Percentiles rank a stretch among this genome's conserved stretches.
Evolutionary conservation across 345 rosid genomes (phyloP).

Genomic region (Citrus australasica): DNA sequence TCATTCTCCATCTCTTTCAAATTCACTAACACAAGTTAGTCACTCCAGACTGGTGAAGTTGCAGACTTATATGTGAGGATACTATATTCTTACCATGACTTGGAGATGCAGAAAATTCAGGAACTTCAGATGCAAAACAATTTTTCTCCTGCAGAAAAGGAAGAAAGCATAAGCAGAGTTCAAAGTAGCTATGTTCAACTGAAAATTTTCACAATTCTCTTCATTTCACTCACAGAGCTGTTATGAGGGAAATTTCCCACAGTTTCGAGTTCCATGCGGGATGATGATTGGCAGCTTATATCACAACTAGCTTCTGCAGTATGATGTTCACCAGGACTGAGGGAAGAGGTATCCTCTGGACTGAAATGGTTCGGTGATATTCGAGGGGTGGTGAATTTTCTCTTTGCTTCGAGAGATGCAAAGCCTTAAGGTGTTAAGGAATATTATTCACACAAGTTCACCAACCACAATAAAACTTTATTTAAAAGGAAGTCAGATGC

Average conservation of each 20-base stretch:
- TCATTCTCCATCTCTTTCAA: conserved; percentile 19
- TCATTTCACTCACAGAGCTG: conserved; percentile 38
- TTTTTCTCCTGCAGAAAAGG: conserved; percentile 41
- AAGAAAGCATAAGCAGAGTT: conserved; percentile 7
- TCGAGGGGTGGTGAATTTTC: conserved; percentile 68
- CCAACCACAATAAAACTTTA: neutral
- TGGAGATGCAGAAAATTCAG: conserved; percentile 22
- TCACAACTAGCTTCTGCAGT: conserved; percentile 29
- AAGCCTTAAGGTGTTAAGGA: conserved; percentile 65
- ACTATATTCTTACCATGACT: conserved; percentile 32
- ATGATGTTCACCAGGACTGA: conserved; percentile 24
- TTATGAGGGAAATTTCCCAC: conserved; percentile 15
- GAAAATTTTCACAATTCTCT: neutral
- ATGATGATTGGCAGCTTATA: conserved; percentile 19
- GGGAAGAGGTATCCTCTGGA: conserved; percentile 32
- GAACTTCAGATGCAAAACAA: conserved; percentile 22
- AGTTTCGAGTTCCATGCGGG: conserved; percentile 17
- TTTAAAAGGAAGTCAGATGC: neutral
- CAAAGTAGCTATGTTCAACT: conserved; percentile 8
- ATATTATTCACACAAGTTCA: neutral
- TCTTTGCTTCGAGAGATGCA: conserved; percentile 84
- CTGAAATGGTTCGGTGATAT: conserved; percentile 42
- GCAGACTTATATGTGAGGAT: neutral
- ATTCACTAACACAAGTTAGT: conserved; percentile 6
- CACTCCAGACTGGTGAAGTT: neutral